Percentiles rank a stretch among this genome's conserved stretches.
These are phyloP conservation scores for Phialophora macrospora DNA, from an alignment of 2,329 filamentous ascomycete species.

Conservation along the genomic window DNA sequence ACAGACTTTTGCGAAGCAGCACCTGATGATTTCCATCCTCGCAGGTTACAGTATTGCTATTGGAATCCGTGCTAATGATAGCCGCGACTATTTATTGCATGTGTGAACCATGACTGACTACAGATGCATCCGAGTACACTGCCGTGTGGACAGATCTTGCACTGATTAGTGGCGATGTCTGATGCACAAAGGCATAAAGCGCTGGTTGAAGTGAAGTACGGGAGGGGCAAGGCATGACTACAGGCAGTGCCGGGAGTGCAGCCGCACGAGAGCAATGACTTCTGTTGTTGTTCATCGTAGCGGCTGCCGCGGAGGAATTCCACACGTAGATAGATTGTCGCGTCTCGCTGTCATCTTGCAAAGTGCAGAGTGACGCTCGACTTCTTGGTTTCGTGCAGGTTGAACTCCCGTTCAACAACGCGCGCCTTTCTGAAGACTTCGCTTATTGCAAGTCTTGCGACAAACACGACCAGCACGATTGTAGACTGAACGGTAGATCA, in stretches of 20 bases:
- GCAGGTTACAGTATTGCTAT: not conserved
- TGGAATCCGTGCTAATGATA: not conserved
- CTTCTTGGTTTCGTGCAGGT: constrained; percentile 17
- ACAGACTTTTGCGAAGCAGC: not conserved
- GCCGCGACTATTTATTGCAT: not conserved
- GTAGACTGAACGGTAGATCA: constrained; percentile 27
- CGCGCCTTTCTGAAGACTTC: constrained; percentile 9
- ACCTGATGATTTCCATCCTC: not conserved
- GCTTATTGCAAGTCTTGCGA: constrained; percentile 17
- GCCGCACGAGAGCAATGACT: constrained; percentile 3
- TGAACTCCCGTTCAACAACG: constrained; percentile 18
- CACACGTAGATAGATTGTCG: constrained; percentile 30
- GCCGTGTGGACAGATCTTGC: constrained; percentile 27
- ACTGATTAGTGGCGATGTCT: constrained; percentile 23
- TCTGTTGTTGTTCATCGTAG: not conserved
- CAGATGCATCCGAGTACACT: constrained; percentile 6
- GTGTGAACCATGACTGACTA: constrained; percentile 1
- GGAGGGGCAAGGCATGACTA: not conserved
- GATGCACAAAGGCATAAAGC: constrained; percentile 22
- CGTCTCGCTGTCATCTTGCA: constrained; percentile 20
- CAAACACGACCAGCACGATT: constrained; percentile 14
- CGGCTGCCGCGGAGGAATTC: constrained; percentile 4
- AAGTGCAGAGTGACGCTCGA: constrained; percentile 18
- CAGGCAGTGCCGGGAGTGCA: not conserved
- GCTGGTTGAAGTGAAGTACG: constrained; percentile 9